A percentile compares a stretch with the other conserved stretches of the same genome.
phyloP scores from a whole-genome alignment of 1,284 basidiomycete genomes.

The Phenoliferia sp. region DNA sequence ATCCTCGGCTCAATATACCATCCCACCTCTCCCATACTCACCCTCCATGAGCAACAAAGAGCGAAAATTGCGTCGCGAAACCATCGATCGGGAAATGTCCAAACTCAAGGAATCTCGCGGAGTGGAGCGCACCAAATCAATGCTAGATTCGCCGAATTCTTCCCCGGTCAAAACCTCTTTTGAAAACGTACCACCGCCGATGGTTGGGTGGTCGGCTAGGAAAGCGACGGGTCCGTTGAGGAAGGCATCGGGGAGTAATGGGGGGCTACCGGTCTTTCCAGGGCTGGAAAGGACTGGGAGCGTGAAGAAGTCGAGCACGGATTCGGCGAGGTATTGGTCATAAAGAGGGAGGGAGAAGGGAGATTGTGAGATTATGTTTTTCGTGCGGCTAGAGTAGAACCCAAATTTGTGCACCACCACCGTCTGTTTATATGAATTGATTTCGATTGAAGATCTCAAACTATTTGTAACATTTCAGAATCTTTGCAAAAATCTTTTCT shows the following conservation, averaged over 20 bases:
- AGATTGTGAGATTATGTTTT: neutral
- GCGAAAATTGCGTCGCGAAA: conserved; percentile 29
- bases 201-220: neutral
- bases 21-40: conserved; percentile 27
- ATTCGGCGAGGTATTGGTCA: neutral
- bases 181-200: neutral
- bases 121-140: conserved; percentile 15
- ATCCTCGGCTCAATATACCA: neutral
- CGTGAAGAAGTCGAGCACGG: neutral
- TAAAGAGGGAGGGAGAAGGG: neutral
- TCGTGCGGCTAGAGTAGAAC: no score
- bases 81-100: conserved; percentile 32
- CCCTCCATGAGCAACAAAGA: conserved; percentile 21
- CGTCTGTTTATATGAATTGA: no score
- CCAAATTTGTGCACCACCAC: no score
- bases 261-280: neutral
- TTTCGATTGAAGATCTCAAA: no score
- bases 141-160: conserved; percentile 15
- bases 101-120: conserved; percentile 13
- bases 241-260: neutral
- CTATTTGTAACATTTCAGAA: no score
- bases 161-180: conserved; percentile 9
- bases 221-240: neutral
- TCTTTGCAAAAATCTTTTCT: no score
- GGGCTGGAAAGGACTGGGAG: neutral